phyloP scores from a whole-genome alignment of 139 green algal genomes.

The Marvania coccoides region DNA sequence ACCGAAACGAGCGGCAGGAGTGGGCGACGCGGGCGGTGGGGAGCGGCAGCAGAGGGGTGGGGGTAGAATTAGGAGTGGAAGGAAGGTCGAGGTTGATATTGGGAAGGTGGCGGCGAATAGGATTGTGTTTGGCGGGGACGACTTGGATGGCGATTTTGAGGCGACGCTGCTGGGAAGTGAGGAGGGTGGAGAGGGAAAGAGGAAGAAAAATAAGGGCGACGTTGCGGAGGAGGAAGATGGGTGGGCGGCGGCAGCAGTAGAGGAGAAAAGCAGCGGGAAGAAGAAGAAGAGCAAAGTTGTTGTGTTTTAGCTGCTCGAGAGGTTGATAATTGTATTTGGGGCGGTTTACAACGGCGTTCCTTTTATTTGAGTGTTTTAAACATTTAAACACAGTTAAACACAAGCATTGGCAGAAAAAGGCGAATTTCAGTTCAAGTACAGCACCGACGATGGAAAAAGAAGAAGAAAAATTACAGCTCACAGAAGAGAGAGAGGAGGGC shows the following conservation, averaged over 20 bases:
- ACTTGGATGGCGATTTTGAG: background rate
- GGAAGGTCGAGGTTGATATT: background rate
- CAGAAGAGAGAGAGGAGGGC: too few species aligned
- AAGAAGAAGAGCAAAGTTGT: background rate
- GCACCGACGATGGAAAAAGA: too few species aligned
- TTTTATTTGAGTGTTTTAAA: too few species aligned
- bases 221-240: background rate
- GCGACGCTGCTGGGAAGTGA: background rate
- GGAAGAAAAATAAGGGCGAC: background rate
- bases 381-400: too few species aligned
- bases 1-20: too few species aligned
- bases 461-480: too few species aligned
- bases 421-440: too few species aligned
- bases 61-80: background rate
- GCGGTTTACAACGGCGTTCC: too few species aligned
- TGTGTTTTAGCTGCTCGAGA: too few species aligned
- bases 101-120: background rate
- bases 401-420: too few species aligned
- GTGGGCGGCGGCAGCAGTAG: background rate
- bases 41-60: background rate
- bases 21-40: too few species aligned
- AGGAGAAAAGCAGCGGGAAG: background rate
- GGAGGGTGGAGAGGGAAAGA: background rate
- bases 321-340: too few species aligned
- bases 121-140: background rate